A percentile compares a stretch with the other conserved stretches of the same genome.
Evolutionary conservation across 371 early-diverging fungal species (phyloP).

Genomic region (Mortierella sp.): DNA sequence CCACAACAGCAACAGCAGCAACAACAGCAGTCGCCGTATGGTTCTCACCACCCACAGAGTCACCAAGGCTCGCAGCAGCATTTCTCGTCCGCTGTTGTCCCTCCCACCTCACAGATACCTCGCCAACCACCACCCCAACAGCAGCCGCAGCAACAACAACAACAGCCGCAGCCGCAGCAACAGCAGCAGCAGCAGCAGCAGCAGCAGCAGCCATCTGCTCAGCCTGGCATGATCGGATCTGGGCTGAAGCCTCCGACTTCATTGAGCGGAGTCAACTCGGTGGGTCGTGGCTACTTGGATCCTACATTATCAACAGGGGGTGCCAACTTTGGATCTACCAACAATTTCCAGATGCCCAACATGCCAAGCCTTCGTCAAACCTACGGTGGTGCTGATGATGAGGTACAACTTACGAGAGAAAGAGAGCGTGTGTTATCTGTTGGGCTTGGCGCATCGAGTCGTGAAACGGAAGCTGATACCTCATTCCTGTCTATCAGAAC

Average conservation of each 20-base stretch:
- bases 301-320: slow-evolving; percentile 22
- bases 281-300: slow-evolving; percentile 32
- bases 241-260: slow-evolving; percentile 41
- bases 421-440: neutral
- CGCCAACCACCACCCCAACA: too few species aligned
- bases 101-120: slow-evolving; percentile 32
- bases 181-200: too few species aligned
- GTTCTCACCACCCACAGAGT: slow-evolving; percentile 29
- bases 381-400: slow-evolving; percentile 46
- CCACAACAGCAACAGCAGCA: too few species aligned
- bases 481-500: slow-evolving; percentile 12
- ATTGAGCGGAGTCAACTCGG: slow-evolving; percentile 24
- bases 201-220: slow-evolving; percentile 36
- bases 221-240: slow-evolving; percentile 24
- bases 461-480: neutral
- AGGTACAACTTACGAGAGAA: slow-evolving; percentile 18
- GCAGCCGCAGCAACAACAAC: too few species aligned
- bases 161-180: too few species aligned
- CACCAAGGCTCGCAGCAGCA: slow-evolving; percentile 45
- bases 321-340: slow-evolving; percentile 31
- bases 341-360: slow-evolving; percentile 31
- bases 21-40: slow-evolving; percentile 35
- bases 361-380: slow-evolving; percentile 30
- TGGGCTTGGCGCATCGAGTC: too few species aligned
- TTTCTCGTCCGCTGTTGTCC: slow-evolving; percentile 29